Percentiles rank a stretch among this genome's conserved stretches.
Evolutionary conservation across 345 rosid genomes (phyloP).

Genomic region (Passiflora organensis): DNA sequence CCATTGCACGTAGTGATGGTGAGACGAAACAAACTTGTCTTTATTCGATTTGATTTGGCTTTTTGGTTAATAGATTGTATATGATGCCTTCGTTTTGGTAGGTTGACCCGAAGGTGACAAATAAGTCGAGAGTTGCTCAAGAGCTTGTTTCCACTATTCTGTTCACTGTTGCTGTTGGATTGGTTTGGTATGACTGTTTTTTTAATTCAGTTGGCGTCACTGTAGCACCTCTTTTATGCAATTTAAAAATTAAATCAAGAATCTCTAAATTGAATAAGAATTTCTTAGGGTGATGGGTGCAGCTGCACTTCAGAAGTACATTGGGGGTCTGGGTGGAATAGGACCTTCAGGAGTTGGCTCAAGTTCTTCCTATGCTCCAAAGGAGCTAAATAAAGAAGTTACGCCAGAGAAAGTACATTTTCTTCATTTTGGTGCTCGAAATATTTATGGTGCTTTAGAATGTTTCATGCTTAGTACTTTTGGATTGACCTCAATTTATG

Average conservation of each 20-base stretch:
- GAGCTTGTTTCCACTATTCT: conserved; percentile 88
- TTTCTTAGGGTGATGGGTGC: conserved; percentile 86
- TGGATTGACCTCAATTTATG: neutral
- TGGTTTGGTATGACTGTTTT: conserved; percentile 60
- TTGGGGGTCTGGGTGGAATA: conserved; percentile 92
- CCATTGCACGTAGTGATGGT: conserved; percentile 97
- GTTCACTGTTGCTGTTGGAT: conserved; percentile 80
- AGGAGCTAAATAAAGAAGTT: conserved; percentile 88
- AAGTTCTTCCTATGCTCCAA: conserved; percentile 82
- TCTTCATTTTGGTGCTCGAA: neutral
- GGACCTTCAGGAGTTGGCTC: conserved; percentile 98
- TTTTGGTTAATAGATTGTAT: neutral
- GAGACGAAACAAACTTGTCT: conserved; percentile 12
- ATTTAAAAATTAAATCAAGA: neutral
- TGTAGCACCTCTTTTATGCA: conserved; percentile 15
- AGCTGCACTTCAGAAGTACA: conserved; percentile 88
- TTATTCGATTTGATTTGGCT: too few species aligned
- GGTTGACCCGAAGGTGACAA: conserved; percentile 87
- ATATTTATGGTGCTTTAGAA: conserved; percentile 1
- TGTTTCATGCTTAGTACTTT: neutral
- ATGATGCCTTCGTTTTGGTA: conserved; percentile 20
- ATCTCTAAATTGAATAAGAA: too few species aligned
- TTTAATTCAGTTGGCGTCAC: neutral
- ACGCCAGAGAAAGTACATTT: conserved; percentile 80
- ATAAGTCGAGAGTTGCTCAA: conserved; percentile 75